A percentile compares a stretch with the other conserved stretches of the same genome.
phyloP scores from a whole-genome alignment of 306 rosid species.

The Echinosophora koreensis region DNA sequence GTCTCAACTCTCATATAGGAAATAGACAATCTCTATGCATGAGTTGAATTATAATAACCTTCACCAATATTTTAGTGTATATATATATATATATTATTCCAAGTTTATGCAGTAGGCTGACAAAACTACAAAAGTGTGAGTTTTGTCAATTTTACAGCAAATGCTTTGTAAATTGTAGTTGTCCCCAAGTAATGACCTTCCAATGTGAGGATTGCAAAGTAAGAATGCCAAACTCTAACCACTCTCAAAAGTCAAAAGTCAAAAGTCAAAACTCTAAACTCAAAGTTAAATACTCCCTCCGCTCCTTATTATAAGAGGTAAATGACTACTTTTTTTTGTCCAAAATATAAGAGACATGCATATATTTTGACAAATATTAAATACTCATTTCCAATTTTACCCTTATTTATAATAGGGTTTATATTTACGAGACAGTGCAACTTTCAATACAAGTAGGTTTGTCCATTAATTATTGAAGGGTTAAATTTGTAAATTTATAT shows the following conservation, averaged over 20 bases:
- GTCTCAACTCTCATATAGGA: not conserved
- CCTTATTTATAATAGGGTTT: too few species aligned
- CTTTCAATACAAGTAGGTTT: too few species aligned
- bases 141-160: conserved; percentile 58
- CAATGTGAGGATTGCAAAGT: conserved; percentile 19
- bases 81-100: not conserved
- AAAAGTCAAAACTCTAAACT: not conserved
- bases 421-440: too few species aligned
- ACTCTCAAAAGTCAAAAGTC: conserved; percentile 12
- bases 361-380: too few species aligned
- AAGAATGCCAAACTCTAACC: not conserved
- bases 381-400: too few species aligned
- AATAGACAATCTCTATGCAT: not conserved
- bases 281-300: not conserved
- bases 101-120: conserved; percentile 14
- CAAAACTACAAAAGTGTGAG: not conserved
- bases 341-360: too few species aligned
- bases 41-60: not conserved
- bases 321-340: too few species aligned
- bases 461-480: too few species aligned
- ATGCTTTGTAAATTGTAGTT: conserved; percentile 27
- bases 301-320: too few species aligned
- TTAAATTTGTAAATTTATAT: too few species aligned
- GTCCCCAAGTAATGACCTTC: conserved; percentile 21
- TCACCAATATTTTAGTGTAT: not conserved